Evolutionary conservation across 768 basidiomycete species (phyloP), one percentile per base, ranked within the genome.

Genomic region (Brasilioporus rufonigricans): DNA sequence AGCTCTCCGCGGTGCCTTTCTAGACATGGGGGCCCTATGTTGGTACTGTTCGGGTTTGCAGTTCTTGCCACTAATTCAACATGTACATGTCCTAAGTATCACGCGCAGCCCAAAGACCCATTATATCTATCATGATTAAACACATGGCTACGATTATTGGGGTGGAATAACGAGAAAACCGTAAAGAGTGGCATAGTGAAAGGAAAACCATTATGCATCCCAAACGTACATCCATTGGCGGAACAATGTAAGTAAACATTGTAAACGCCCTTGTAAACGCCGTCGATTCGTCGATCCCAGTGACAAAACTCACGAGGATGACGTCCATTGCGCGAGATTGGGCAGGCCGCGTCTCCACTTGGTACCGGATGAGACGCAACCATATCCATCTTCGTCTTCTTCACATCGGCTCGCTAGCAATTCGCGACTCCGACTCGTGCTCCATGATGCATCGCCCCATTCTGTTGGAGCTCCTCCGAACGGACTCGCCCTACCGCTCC

Each of bases 261-360:
- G 21, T 19, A 7, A 18, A 33, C 33, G 12, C 33, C 33, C 33
- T n/a, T n/a, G n/a, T n/a, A n/a, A n/a, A 44, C 24, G 35, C 18
- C 9, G 16, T 46, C 54, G 35, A 50, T 32, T 48, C 45, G 44
- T 49, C 13, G 27, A 48, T 1, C 38, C 38, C 29, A 11, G 29
- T 35, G 32, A 13, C 36, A 14, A 40, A 24, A 56, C 62, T 64
- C 50, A 69, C 48, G 63, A 58, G 26, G 67, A n/a, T n/a, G n/a
- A 55, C 40, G 61, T 63, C 68, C 66, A 71, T 49, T 71, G 67
- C 13, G 65, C 58, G 9, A 71, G 57, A 35, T 72, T 64, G 31
- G 74, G 74, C 24, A 76, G 58, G 16, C 65, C 71, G 35, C 61
- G 63, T 49, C 68, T 66, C 59, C 67, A 65, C 59, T 66, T 75